Evolutionary conservation across 1,284 basidiomycete species (phyloP).

Genomic region (Cryptococcus hybrid): DNA sequence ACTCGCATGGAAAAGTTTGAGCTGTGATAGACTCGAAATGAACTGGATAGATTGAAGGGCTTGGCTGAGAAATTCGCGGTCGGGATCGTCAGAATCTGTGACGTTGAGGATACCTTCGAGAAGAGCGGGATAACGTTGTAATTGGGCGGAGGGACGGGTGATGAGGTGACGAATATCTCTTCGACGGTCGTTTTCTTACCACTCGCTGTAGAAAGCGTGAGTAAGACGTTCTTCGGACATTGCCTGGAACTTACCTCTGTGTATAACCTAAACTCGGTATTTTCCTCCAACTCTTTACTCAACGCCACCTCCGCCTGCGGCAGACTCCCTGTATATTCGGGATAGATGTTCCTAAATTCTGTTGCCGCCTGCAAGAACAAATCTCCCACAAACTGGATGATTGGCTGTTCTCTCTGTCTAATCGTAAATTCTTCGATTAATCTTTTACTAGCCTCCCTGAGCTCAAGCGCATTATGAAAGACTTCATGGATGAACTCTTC

Average conservation of each 20-base stretch:
- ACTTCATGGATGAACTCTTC: slow-evolving; percentile 82
- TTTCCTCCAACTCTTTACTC: slow-evolving; percentile 78
- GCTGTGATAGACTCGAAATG: slow-evolving; percentile 69
- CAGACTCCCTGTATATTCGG: slow-evolving; percentile 78
- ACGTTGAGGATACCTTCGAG: slow-evolving; percentile 81
- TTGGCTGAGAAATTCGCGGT: slow-evolving; percentile 71
- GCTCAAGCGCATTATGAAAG: slow-evolving; percentile 80
- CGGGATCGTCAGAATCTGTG: slow-evolving; percentile 73
- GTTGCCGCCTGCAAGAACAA: slow-evolving; percentile 84
- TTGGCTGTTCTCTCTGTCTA: slow-evolving; percentile 72
- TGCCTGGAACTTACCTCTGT: slow-evolving; percentile 63
- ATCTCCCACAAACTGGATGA: slow-evolving; percentile 85
- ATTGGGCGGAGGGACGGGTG: slow-evolving; percentile 78
- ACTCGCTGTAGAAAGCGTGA: slow-evolving; percentile 55
- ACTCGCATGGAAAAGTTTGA: slow-evolving; percentile 80
- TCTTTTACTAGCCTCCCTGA: slow-evolving; percentile 75
- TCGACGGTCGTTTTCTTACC: slow-evolving; percentile 65
- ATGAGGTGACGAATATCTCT: slow-evolving; percentile 87
- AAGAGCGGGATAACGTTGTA: slow-evolving; percentile 85
- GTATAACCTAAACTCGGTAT: slow-evolving; percentile 78
- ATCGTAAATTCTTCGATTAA: slow-evolving; percentile 83
- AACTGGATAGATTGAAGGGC: slow-evolving; percentile 74
- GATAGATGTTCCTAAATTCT: slow-evolving; percentile 83
- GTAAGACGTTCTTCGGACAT: too few relatives aligned
- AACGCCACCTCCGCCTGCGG: slow-evolving; percentile 81